Evolutionary conservation across 257 asterid species (phyloP), one percentile per base, ranked within the genome.

Genomic region (Solanum rostratum): DNA sequence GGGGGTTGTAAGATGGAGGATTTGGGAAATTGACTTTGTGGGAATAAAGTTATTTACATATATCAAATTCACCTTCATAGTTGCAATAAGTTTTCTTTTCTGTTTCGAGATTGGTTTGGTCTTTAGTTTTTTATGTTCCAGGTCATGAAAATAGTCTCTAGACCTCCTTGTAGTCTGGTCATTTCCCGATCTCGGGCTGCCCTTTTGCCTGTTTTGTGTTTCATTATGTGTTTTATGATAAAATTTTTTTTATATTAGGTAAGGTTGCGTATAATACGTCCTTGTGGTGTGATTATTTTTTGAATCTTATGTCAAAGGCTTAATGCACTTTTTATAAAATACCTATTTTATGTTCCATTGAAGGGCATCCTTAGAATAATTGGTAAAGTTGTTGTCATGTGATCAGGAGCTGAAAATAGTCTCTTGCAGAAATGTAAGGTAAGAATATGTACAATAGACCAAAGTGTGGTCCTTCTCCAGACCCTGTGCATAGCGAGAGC

Each of bases 241-340:
- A 11, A 22, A 60, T 2, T 22, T 60, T 33, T 33, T 5, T 33
- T 3, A 33, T 33, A 4, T 33, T 4, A 7, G 0, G 3, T 57
- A n/a, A 57, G 7, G 0, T 57, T 20, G 6, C 0, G 1, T 57
- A 20, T 0, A 57, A 57, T 57, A 57, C 1, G 10, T 20, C 0
- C 0, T 20, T 0, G 14, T 57, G 65, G 1, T 57, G 0, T 57
- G 22, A 2, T 20, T 10, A 19, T 0, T 55, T 55, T 55, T 20
- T 0, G 1, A 8, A 55, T 55, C 19, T 19, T 19, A 13, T 3
- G 2, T 8, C 1, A 11, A 24, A 22, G 20, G 13, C 19, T 20
- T 55, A 4, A n/a, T n/a, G 39, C 6, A 33, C 39, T 4, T 33
- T 33, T 33, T 33, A 33, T 33, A 33, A 33, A 33, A 33, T 33